Percentiles rank a stretch among this genome's conserved stretches.
These are phyloP conservation scores for Penicillium sp. DNA, from an alignment of 2,329 filamentous ascomycete species.

Conservation along the genomic window DNA sequence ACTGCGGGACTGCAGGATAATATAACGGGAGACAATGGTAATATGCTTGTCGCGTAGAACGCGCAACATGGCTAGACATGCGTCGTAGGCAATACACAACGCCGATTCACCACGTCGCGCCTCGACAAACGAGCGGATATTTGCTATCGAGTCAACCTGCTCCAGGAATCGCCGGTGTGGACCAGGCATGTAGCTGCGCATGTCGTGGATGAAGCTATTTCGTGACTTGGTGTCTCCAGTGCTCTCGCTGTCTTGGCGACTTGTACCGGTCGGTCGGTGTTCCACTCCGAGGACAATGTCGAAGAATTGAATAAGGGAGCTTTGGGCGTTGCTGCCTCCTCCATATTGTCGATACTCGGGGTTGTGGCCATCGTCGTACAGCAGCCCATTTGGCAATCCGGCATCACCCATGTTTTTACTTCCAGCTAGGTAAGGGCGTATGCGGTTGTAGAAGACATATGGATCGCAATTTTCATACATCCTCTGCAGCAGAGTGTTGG, in stretches of 20 bases:
- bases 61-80: conserved; percentile 76
- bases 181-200: conserved; percentile 96
- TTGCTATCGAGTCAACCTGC: conserved; percentile 74
- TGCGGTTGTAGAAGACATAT: conserved; percentile 90
- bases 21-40: conserved; percentile 92
- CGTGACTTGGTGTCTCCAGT: conserved; percentile 50
- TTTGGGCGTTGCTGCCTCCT: conserved; percentile 95
- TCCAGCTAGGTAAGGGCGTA: conserved; percentile 91
- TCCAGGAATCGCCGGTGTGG: conserved; percentile 85
- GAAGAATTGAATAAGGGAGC: conserved; percentile 95
- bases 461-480: conserved; percentile 98
- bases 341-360: conserved; percentile 77
- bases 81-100: conserved; percentile 80
- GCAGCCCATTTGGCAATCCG: conserved; percentile 79
- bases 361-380: conserved; percentile 78
- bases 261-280: conserved; percentile 83
- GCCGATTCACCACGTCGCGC: conserved; percentile 58
- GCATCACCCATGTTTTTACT: conserved; percentile 98
- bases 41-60: conserved; percentile 90
- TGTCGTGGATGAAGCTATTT: conserved; percentile 93
- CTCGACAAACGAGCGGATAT: conserved; percentile 82
- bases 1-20: conserved; percentile 82
- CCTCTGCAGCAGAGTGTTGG: conserved; percentile 72
- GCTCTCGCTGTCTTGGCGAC: conserved; percentile 34
- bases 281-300: conserved; percentile 87